Conservation (phyloP, 2,329 filamentous ascomycete species). For the Stagonosporopsis vannaccii region DNA sequence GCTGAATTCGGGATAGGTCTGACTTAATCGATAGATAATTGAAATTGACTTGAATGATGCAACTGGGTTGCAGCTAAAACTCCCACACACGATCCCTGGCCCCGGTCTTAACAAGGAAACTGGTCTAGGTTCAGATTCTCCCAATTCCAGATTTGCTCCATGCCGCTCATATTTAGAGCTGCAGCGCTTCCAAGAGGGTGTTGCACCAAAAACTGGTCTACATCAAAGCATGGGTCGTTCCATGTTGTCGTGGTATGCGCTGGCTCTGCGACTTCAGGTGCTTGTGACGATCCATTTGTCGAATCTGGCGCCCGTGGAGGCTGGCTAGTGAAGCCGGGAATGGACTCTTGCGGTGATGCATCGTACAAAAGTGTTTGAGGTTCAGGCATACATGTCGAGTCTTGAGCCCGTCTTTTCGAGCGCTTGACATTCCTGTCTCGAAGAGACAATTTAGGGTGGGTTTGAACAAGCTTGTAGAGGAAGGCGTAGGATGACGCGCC, state of each 20-base stretch:
- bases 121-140: slow-evolving; percentile 37
- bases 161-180: slow-evolving; percentile 36
- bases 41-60: no score
- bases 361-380: slow-evolving; percentile 8
- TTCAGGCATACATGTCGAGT: no score
- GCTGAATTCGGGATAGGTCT: no score
- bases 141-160: slow-evolving; percentile 46
- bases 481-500: slow-evolving; percentile 42
- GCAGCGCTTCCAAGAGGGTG: slow-evolving; percentile 30
- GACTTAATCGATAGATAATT: no score
- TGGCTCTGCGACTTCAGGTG: slow-evolving; percentile 6
- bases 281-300: background rate
- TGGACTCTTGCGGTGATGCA: background rate
- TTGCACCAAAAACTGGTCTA: slow-evolving; percentile 40
- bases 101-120: slow-evolving; percentile 14
- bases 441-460: slow-evolving; percentile 33
- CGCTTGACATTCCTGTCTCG: slow-evolving; percentile 23
- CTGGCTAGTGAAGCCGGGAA: background rate
- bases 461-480: slow-evolving; percentile 40
- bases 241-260: slow-evolving; percentile 12
- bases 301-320: background rate
- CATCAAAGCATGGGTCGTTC: slow-evolving; percentile 35
- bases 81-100: no score
- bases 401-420: slow-evolving; percentile 19
- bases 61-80: no score